Base-by-base conservation (phyloP, 805 yeast species). In the Metschnikowia peoriensis region DNA sequence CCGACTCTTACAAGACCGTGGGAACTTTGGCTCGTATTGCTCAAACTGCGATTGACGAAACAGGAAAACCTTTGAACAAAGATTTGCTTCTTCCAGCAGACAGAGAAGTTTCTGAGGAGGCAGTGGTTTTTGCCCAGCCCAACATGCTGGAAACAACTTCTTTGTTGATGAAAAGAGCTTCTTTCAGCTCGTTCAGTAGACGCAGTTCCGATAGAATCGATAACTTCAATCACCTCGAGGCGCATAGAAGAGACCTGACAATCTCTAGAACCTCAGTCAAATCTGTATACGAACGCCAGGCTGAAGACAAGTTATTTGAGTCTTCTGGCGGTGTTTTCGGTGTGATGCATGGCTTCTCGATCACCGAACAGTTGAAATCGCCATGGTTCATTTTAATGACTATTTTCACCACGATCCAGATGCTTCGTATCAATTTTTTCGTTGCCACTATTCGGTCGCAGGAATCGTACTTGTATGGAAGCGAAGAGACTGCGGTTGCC, bases 351-450 rank as follows among this genome's bases (percentile, higher is more conserved):
- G 88, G 85, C 5, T 68, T 73, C 43, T 55, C 83, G 1, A 79
- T 82, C 7, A 50, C 54, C 7, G 73, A 70, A 37, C 89, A 84
- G 62, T 70, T 83, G 54, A 69, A 65, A 43, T 77, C 88, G 5
- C 79, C 87, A 4, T 90, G 97, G 94, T 93, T 91, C 66, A 63
- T 77, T 46, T 69, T 91, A 51, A 87, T 90, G 88, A 81, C 89
- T 28, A 64, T 82, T 1, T 89, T 91, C 67, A 88, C 97, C 6
- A 81, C 92, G 2, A 79, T 92, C 52, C 96, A 90, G 68, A 92
- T 92, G 97, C 77, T 93, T 42, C 78, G 97, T 66, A 86, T 92
- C 60, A 92, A 92, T 72, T 93, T 89, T 68, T 93, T 90, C 69
- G 94, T 92, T 50, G 97, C 97, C 8, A 89, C 97, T 1, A 75